These are phyloP conservation scores for Leishmania tropica DNA, from an alignment of 208 protist genomes.

Conservation along the genomic window DNA sequence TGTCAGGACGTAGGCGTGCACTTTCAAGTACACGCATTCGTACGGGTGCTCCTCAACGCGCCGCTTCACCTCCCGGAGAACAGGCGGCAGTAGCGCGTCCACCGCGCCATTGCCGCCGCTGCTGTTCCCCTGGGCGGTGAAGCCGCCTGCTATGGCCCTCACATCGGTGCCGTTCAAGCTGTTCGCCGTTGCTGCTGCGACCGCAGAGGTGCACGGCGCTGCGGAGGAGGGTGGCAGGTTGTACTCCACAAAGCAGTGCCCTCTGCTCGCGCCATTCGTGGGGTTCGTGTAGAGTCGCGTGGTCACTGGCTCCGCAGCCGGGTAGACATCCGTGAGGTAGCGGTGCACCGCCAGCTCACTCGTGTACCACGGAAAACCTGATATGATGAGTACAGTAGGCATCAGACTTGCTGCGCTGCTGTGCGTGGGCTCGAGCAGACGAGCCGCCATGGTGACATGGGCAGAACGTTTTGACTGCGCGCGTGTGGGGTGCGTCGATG, in stretches of 20 bases:
- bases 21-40: slow-evolving; percentile 39
- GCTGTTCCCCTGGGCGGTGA: neutral
- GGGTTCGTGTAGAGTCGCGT: slow-evolving; percentile 80
- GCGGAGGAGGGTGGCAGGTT: slow-evolving; percentile 17
- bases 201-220: neutral
- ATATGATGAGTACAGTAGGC: slow-evolving; percentile 72
- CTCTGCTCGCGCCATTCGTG: slow-evolving; percentile 73
- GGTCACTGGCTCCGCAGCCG: slow-evolving; percentile 42
- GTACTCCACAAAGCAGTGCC: slow-evolving; percentile 87
- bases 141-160: neutral
- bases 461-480: no score
- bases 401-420: slow-evolving; percentile 6
- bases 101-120: slow-evolving; percentile 9
- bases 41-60: slow-evolving; percentile 57
- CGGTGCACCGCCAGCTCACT: slow-evolving; percentile 51
- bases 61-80: slow-evolving; percentile 46
- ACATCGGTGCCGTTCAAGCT: neutral
- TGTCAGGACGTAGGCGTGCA: slow-evolving; percentile 59
- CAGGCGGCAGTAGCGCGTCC: slow-evolving; percentile 16
- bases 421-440: slow-evolving; percentile 30
- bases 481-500: neutral
- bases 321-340: slow-evolving; percentile 60
- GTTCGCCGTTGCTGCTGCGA: neutral
- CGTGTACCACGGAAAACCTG: slow-evolving; percentile 80
- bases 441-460: slow-evolving; percentile 15